Evolutionary conservation across 345 rosid species (phyloP).

Genomic region (Clausena lansium): DNA sequence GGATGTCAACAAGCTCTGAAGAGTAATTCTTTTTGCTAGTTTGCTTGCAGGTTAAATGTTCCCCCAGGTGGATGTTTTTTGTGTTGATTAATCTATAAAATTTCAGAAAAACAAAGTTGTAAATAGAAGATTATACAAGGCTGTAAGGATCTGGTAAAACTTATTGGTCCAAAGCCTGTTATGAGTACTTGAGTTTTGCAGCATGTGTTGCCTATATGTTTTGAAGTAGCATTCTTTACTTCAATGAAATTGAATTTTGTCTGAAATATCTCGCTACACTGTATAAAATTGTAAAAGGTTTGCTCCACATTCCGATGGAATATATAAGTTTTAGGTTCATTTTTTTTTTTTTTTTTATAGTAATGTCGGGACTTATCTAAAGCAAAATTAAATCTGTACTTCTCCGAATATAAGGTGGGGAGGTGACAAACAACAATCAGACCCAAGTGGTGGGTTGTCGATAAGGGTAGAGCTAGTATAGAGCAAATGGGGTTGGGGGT

Average conservation of each 20-base stretch:
- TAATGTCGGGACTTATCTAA: too few relatives aligned
- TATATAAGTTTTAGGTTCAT: too few relatives aligned
- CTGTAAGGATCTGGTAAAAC: slow-evolving; percentile 16
- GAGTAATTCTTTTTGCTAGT: background rate
- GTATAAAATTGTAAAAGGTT: background rate
- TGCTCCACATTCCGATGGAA: background rate
- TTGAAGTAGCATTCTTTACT: background rate
- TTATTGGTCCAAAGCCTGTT: background rate
- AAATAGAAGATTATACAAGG: slow-evolving; percentile 30
- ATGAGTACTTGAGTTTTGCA: slow-evolving; percentile 1
- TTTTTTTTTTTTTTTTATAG: too few relatives aligned
- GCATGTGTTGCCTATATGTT: background rate
- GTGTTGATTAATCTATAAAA: background rate
- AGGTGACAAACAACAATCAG: background rate
- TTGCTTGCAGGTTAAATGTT: background rate
- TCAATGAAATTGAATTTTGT: background rate
- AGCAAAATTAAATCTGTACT: too few relatives aligned
- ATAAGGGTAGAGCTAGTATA: too few relatives aligned
- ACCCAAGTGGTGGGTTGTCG: background rate
- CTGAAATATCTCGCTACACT: background rate
- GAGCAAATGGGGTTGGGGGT: too few relatives aligned
- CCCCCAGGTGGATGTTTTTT: background rate
- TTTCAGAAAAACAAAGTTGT: slow-evolving; percentile 22
- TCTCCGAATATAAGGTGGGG: background rate
- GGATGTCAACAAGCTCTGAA: slow-evolving; percentile 32